Evolutionary conservation across 495 filamentous ascomycete genomes (phyloP).

Genomic region (Tricharina praecox): DNA sequence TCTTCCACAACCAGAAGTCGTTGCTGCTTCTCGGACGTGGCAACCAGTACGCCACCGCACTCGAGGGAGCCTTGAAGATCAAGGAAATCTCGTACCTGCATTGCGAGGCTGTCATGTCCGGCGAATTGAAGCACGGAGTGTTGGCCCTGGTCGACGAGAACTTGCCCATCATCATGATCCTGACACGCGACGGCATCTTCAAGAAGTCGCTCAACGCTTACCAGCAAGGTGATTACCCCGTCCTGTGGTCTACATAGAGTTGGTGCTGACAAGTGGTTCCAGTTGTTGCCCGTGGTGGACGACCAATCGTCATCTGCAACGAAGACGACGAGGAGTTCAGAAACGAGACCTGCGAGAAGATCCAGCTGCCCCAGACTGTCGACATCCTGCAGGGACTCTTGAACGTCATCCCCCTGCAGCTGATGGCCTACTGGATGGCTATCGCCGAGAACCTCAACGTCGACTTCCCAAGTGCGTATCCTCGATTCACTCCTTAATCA

Average conservation of each 20-base stretch:
- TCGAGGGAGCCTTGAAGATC: constrained; percentile 97
- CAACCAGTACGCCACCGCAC: constrained; percentile 88
- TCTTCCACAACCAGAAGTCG: constrained; percentile 93
- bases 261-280: constrained; percentile 14
- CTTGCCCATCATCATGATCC: constrained; percentile 97
- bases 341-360: constrained; percentile 74
- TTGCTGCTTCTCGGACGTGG: constrained; percentile 83
- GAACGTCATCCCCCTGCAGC: constrained; percentile 92
- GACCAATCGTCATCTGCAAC: constrained; percentile 98
- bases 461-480: constrained; percentile 60
- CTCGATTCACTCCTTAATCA: not conserved
- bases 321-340: constrained; percentile 75
- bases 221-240: constrained; percentile 59
- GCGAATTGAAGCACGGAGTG: constrained; percentile 96
- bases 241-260: not conserved
- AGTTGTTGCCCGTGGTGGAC: constrained; percentile 86
- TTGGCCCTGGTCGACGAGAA: constrained; percentile 94
- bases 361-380: constrained; percentile 89
- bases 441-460: constrained; percentile 91
- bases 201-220: constrained; percentile 96
- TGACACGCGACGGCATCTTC: constrained; percentile 89
- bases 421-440: constrained; percentile 97
- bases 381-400: constrained; percentile 89
- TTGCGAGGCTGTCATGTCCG: constrained; percentile 99
- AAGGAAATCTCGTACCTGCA: constrained; percentile 99